Evolutionary conservation across 352 stramenopile species (phyloP), one percentile per base, ranked within the genome.

Genomic region (Phytophthora brassicae): DNA sequence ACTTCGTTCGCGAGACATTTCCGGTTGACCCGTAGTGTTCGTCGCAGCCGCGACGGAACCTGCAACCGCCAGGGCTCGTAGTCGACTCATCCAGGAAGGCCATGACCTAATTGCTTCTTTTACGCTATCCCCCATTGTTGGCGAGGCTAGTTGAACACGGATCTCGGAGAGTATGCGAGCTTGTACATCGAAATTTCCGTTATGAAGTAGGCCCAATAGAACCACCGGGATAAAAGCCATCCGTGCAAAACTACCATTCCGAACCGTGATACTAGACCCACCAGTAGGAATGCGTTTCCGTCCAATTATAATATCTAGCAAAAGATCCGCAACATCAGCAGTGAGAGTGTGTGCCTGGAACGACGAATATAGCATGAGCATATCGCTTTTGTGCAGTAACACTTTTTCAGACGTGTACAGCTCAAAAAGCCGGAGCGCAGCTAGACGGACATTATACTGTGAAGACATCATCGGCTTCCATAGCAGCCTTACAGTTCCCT

Each of bases 21-120:
- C 38, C 56, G 44, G 31, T 19, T 4, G 56, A 31, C 26, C 4
- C 8, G 26, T 31, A 20, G 19, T 58, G 16, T 60, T 49, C 17
- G 56, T 19, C 17, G 43, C 31, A 59, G 56, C 56, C 44, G 44
- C 49, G 49, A 66, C 53, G 53, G 47, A 58, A 11, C 69, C 61
- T 23, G 35, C 42, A 47, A 71, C 14, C 16, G 67, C 51, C 2
- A 88, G 61, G 39, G 68, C 74, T 50, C 74, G 66, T 8, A 90
- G 55, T 33, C 74, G 80, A 51, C 66, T 68, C 23, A 92, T 56
- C 84, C 81, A 92, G 13, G 75, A 65, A 24, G 84, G 81, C 84
- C 84, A 92, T 3, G 81, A 88, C 36, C 84, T 70, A 45, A 91
- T 80, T n/a, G 77, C 58, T 67, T 93, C 84, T 52, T 86, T 84